A percentile compares a stretch with the other conserved stretches of the same genome.
Evolutionary conservation across 1,139 yeast species (phyloP).

Genomic region (Nematodospora anomalae): DNA sequence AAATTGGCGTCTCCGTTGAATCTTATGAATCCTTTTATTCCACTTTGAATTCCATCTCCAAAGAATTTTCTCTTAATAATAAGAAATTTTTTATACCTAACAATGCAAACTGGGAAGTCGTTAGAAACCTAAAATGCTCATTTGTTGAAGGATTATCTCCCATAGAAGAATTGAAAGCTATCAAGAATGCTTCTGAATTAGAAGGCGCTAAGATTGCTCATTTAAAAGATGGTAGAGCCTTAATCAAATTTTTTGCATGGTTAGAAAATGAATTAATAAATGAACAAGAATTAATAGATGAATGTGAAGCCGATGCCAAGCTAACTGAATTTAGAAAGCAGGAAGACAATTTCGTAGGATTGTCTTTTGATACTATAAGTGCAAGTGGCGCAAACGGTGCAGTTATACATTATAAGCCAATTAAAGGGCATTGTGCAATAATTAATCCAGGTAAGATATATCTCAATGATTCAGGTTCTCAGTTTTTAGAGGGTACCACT

Average conservation of each 20-base stretch:
- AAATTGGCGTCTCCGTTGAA: conserved; percentile 46
- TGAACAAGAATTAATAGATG: conserved; percentile 66
- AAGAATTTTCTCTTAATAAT: conserved; percentile 37
- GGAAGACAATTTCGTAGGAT: conserved; percentile 68
- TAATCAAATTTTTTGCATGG: conserved; percentile 83
- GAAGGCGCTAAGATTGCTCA: conserved; percentile 78
- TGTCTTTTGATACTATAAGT: conserved; percentile 89
- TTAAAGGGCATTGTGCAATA: conserved; percentile 54
- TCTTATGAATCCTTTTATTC: conserved; percentile 60
- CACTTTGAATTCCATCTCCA: conserved; percentile 45
- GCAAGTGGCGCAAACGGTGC: conserved; percentile 95
- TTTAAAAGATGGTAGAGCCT: conserved; percentile 82
- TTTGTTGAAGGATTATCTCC: conserved; percentile 56
- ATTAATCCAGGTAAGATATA: conserved; percentile 79
- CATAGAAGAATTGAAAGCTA: conserved; percentile 71
- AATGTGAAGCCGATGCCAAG: conserved; percentile 75
- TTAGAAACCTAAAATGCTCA: conserved; percentile 48
- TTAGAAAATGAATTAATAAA: conserved; percentile 61
- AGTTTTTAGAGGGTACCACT: conserved; percentile 92
- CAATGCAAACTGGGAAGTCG: conserved; percentile 79
- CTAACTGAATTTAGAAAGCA: conserved; percentile 62
- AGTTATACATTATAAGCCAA: conserved; percentile 83
- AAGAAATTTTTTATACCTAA: conserved; percentile 59
- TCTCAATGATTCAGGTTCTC: conserved; percentile 91
- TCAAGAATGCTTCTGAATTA: conserved; percentile 74